Percentiles rank a stretch among this genome's conserved stretches.
These are phyloP conservation scores for Kalaharituber pfeilii DNA, from an alignment of 2,329 filamentous ascomycete species.

Conservation along the genomic window DNA sequence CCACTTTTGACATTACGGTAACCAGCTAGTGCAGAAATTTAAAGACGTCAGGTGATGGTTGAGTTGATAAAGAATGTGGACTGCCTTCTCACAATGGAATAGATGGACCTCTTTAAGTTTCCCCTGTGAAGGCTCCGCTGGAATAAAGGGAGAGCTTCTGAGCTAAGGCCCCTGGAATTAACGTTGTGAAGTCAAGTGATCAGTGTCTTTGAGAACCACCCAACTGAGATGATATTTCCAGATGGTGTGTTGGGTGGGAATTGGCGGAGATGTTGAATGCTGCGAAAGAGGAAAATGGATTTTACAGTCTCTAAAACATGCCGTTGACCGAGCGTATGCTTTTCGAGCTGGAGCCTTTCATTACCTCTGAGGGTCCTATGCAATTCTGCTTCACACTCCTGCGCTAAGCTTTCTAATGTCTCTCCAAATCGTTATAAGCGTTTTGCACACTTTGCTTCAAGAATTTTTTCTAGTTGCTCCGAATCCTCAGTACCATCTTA, in stretches of 20 bases:
- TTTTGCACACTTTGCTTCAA: slow-evolving; percentile 39
- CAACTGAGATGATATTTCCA: slow-evolving; percentile 24
- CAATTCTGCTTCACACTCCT: slow-evolving; percentile 30
- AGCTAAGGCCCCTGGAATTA: slow-evolving; percentile 39
- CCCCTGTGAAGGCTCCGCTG: slow-evolving; percentile 31
- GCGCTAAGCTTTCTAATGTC: slow-evolving; percentile 38
- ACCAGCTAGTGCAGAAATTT: slow-evolving; percentile 50
- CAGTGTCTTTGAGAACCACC: slow-evolving; percentile 41
- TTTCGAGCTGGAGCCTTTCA: too few relatives aligned
- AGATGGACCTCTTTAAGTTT: slow-evolving; percentile 37
- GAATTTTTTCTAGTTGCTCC: slow-evolving; percentile 40
- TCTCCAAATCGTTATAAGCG: slow-evolving; percentile 42
- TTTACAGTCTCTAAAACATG: too few relatives aligned
- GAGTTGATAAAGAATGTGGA: slow-evolving; percentile 49
- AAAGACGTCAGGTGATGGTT: slow-evolving; percentile 60
- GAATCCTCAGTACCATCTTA: slow-evolving; percentile 56
- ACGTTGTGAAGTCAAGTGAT: slow-evolving; percentile 47
- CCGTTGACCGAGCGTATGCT: too few relatives aligned
- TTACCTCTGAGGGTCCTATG: too few relatives aligned
- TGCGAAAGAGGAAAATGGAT: slow-evolving; percentile 50
- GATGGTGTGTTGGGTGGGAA: slow-evolving; percentile 35
- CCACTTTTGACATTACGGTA: slow-evolving; percentile 48
- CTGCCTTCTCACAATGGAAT: slow-evolving; percentile 61
- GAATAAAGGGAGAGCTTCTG: slow-evolving; percentile 31
- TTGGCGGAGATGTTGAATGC: slow-evolving; percentile 55